phyloP scores from a whole-genome alignment of 345 rosid genomes.

The Brassica juncea region DNA sequence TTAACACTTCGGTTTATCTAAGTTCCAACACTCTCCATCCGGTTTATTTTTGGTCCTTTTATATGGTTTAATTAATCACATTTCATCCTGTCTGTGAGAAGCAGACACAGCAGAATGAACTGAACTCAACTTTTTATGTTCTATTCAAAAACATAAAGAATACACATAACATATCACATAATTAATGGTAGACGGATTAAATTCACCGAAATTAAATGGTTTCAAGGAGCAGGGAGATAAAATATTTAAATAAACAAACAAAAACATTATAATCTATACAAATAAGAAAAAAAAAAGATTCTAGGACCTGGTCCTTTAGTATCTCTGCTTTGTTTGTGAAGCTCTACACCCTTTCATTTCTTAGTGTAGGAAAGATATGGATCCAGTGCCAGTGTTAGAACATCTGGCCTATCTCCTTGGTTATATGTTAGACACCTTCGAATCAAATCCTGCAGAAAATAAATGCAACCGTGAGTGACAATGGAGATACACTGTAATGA shows the following conservation, averaged over 20 bases:
- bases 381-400: conserved; percentile 79
- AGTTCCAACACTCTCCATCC: neutral
- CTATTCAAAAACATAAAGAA: conserved; percentile 19
- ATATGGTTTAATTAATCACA: neutral
- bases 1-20: neutral
- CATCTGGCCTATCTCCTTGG: conserved; percentile 91
- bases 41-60: neutral
- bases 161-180: conserved; percentile 19
- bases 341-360: conserved; percentile 49
- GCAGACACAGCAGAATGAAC: neutral
- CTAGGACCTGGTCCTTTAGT: conserved; percentile 22
- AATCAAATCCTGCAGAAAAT: conserved; percentile 72
- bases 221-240: neutral
- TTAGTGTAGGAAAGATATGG: conserved; percentile 75
- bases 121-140: neutral
- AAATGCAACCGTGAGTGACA: neutral
- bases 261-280: conserved; percentile 34
- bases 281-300: neutral
- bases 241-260: conserved; percentile 13
- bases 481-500: conserved; percentile 1
- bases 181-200: neutral
- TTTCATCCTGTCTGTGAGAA: neutral
- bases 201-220: conserved; percentile 22
- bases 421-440: conserved; percentile 88
- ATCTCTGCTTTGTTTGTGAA: conserved; percentile 36